Conservation (phyloP, 371 early-diverging fungal genomes). For the Syncephalastrum contaminatum region DNA sequence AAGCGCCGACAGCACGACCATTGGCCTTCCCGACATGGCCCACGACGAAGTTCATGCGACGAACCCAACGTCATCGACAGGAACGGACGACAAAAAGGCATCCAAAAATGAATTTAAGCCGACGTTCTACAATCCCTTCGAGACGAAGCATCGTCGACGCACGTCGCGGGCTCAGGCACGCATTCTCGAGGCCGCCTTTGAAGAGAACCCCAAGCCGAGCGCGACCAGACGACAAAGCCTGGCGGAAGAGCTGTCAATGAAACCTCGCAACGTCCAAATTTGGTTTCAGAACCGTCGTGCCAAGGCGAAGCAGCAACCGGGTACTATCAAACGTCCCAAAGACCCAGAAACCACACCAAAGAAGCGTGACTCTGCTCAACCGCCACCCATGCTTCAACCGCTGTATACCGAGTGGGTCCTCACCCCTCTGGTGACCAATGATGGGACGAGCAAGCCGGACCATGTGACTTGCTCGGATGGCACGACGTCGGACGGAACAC, state of each 20-base stretch:
- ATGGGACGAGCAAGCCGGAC: background rate
- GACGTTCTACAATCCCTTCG: conserved; percentile 75
- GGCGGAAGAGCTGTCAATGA: conserved; percentile 78
- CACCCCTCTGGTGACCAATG: conserved; percentile 15
- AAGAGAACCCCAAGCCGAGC: conserved; percentile 71
- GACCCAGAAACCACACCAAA: conserved; percentile 2
- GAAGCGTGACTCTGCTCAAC: conserved; percentile 9
- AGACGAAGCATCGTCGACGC: conserved; percentile 72
- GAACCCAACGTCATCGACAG: no score
- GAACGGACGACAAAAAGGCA: conserved; percentile 2
- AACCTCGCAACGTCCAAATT: conserved; percentile 88
- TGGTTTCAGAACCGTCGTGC: conserved; percentile 99
- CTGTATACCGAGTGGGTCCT: conserved; percentile 21
- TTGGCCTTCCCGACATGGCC: no score
- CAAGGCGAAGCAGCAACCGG: conserved; percentile 50
- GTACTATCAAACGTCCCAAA: background rate
- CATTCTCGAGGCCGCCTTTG: conserved; percentile 68
- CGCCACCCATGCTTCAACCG: conserved; percentile 8
- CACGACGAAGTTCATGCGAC: no score
- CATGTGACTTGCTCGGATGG: conserved; percentile 6
- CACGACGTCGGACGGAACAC: no score
- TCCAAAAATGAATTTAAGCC: conserved; percentile 40
- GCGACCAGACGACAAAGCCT: conserved; percentile 62
- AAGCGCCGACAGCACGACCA: conserved; percentile 8
- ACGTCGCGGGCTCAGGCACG: conserved; percentile 70